A percentile compares a stretch with the other conserved stretches of the same genome.
Evolutionary conservation across 2,329 filamentous ascomycete genomes (phyloP).

Genomic region (Chrysosporium queenslandicum): DNA sequence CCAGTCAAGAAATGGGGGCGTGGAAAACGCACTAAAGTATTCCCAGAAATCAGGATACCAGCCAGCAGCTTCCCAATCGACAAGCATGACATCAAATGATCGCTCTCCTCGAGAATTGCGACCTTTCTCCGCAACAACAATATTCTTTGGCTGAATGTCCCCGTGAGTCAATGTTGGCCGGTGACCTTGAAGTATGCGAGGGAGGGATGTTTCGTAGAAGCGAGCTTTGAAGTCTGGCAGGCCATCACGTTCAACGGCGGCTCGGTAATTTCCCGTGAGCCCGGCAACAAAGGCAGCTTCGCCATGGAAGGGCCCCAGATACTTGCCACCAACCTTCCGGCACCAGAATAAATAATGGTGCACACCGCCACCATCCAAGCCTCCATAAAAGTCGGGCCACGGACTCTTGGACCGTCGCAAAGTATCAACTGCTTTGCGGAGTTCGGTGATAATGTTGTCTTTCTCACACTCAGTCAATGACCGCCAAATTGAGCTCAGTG

Average conservation of each 20-base stretch:
- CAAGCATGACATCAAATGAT: constrained; percentile 24
- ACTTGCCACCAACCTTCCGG: constrained; percentile 15
- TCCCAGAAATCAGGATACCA: constrained; percentile 27
- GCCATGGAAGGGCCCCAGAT: constrained; percentile 21
- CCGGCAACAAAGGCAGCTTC: constrained; percentile 23
- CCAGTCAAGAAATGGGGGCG: constrained; percentile 17
- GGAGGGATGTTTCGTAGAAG: constrained; percentile 24
- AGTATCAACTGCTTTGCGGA: constrained; percentile 19
- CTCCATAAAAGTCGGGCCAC: constrained; percentile 22
- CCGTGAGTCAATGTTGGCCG: constrained; percentile 26
- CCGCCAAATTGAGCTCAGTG: constrained; percentile 19
- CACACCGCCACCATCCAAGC: constrained; percentile 21
- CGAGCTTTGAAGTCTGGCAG: constrained; percentile 22
- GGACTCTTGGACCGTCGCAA: constrained; percentile 22
- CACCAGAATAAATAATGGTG: constrained; percentile 24
- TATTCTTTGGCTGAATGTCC: constrained; percentile 25
- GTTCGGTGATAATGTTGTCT: constrained; percentile 23
- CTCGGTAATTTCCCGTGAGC: constrained; percentile 22
- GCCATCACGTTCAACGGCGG: constrained; percentile 18
- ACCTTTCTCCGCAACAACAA: constrained; percentile 21
- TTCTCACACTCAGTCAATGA: constrained; percentile 22
- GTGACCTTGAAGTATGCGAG: constrained; percentile 22
- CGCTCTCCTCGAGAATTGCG: constrained; percentile 21
- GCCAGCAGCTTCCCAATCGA: constrained; percentile 24
- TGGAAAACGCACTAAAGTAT: constrained; percentile 21